Conservation (phyloP, 2,329 filamentous ascomycete species). For the Epichloe hybrida region DNA sequence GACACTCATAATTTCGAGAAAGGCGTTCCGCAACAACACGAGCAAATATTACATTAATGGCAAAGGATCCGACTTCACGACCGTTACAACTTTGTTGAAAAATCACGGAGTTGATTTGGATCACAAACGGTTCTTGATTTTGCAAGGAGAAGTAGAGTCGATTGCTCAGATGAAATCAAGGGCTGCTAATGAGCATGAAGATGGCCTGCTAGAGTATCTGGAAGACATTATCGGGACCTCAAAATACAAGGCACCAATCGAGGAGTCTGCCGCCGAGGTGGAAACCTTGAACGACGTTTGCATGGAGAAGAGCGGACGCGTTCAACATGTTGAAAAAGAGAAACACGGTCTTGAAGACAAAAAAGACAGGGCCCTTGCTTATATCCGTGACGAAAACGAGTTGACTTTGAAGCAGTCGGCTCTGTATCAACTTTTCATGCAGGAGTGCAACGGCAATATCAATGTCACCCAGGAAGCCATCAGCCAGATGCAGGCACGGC, state of each 20-base stretch:
- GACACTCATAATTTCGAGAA: constrained; percentile 73
- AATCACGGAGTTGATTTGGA: constrained; percentile 89
- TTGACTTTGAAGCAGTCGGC: constrained; percentile 78
- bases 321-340: constrained; percentile 97
- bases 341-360: constrained; percentile 87
- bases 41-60: constrained; percentile 97
- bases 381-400: constrained; percentile 86
- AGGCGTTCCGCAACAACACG: constrained; percentile 93
- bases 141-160: constrained; percentile 95
- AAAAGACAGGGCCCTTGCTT: constrained; percentile 80
- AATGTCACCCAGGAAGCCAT: constrained; percentile 82
- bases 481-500: constrained; percentile 73
- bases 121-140: constrained; percentile 93
- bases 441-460: constrained; percentile 80
- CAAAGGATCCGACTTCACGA: constrained; percentile 80
- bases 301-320: constrained; percentile 84
- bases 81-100: constrained; percentile 74
- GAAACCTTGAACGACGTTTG: constrained; percentile 91
- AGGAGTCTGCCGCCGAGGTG: constrained; percentile 81
- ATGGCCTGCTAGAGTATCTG: constrained; percentile 88
- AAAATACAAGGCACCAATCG: constrained; percentile 94
- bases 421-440: constrained; percentile 82
- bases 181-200: constrained; percentile 86
- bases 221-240: constrained; percentile 98
- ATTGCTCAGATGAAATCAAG: constrained; percentile 99